Evolutionary conservation across 2,329 filamentous ascomycete genomes (phyloP).

Genomic region (Exophiala bonariae): DNA sequence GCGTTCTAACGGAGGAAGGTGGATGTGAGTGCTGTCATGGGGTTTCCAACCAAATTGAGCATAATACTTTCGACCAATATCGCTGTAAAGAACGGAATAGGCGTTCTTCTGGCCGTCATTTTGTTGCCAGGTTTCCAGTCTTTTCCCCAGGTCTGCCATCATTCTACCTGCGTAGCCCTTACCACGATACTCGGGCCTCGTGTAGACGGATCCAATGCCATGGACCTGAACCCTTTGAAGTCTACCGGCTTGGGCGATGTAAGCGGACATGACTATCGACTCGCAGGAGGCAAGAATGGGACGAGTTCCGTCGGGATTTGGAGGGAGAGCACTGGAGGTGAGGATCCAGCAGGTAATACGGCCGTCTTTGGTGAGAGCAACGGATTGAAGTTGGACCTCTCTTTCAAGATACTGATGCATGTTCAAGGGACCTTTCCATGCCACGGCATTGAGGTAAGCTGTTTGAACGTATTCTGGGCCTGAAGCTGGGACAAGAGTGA

Average conservation of each 20-base stretch:
- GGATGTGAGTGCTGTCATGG: slow-evolving; percentile 71
- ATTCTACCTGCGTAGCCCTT: slow-evolving; percentile 77
- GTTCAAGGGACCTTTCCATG: slow-evolving; percentile 59
- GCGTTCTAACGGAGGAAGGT: slow-evolving; percentile 51
- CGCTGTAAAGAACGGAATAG: slow-evolving; percentile 82
- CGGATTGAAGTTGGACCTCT: slow-evolving; percentile 53
- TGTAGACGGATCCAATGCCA: slow-evolving; percentile 80
- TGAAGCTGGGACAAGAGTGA: slow-evolving; percentile 57
- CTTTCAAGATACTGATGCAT: slow-evolving; percentile 58
- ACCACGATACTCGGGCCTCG: slow-evolving; percentile 64
- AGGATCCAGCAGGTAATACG: slow-evolving; percentile 62
- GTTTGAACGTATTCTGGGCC: slow-evolving; percentile 54
- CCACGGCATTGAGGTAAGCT: slow-evolving; percentile 53
- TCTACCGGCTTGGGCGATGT: slow-evolving; percentile 33
- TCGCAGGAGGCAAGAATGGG: slow-evolving; percentile 61
- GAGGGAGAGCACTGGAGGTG: slow-evolving; percentile 45
- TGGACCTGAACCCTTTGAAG: slow-evolving; percentile 62
- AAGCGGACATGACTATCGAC: slow-evolving; percentile 50
- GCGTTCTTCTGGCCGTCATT: slow-evolving; percentile 43
- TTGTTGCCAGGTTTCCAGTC: slow-evolving; percentile 54
- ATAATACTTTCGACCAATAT: slow-evolving; percentile 84
- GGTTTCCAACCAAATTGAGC: slow-evolving; percentile 73
- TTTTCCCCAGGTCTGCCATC: slow-evolving; percentile 64
- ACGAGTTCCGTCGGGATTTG: slow-evolving; percentile 37
- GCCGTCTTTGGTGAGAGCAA: slow-evolving; percentile 55